These are phyloP conservation scores for Myxozyma monticola DNA, from an alignment of 805 yeast species.

Conservation along the genomic window DNA sequence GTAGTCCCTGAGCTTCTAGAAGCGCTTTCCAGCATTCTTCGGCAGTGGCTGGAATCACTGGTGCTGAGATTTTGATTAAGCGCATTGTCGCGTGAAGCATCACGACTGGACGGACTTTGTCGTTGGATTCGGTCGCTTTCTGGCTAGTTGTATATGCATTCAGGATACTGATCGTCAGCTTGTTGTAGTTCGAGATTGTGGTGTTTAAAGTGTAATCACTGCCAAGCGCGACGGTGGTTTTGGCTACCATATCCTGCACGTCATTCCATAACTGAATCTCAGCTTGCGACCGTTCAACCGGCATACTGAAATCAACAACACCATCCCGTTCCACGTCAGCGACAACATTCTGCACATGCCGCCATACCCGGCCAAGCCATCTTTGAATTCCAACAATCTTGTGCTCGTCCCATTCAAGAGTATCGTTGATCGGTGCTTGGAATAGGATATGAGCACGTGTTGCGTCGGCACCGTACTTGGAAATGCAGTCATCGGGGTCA, in stretches of 20 bases:
- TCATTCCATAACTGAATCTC: conserved; percentile 64
- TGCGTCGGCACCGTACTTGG: conserved; percentile 85
- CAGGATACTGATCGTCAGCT: conserved; percentile 58
- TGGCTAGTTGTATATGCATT: conserved; percentile 38
- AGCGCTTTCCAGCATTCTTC: conserved; percentile 78
- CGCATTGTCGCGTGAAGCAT: conserved; percentile 51
- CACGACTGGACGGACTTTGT: conserved; percentile 4
- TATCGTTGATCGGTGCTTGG: conserved; percentile 84
- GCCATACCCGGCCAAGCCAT: conserved; percentile 67
- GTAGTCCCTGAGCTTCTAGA: conserved; percentile 27
- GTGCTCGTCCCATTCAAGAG: conserved; percentile 84
- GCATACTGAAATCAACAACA: conserved; percentile 6
- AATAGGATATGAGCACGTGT: conserved; percentile 90
- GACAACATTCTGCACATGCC: conserved; percentile 8
- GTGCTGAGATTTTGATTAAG: conserved; percentile 65
- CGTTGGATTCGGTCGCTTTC: not conserved
- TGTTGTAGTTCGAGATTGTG: conserved; percentile 87
- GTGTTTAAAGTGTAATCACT: conserved; percentile 71
- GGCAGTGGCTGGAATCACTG: conserved; percentile 76
- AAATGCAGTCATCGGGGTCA: conserved; percentile 78
- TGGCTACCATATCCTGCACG: conserved; percentile 48
- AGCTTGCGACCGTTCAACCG: conserved; percentile 36
- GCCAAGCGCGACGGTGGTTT: conserved; percentile 61
- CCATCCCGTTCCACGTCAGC: conserved; percentile 2
- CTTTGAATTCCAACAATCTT: conserved; percentile 85